Evolutionary conservation across 78 protist species (phyloP).

Genomic region (Dictyostelium firmibasis): DNA sequence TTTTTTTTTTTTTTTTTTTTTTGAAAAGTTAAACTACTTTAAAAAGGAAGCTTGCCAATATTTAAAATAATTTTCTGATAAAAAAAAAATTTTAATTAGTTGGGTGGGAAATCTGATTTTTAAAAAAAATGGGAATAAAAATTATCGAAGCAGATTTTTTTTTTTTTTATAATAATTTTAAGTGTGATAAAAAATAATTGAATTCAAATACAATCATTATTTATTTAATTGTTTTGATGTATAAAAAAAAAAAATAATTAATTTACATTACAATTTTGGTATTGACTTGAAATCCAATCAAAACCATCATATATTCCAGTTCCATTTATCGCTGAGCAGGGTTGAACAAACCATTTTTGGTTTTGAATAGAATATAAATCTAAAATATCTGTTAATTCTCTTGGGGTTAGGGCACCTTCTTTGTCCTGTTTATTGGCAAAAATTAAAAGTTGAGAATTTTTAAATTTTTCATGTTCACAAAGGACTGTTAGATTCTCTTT

Average conservation of each 20-base stretch:
- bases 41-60: too few relatives aligned
- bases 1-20: too few relatives aligned
- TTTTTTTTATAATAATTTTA: too few relatives aligned
- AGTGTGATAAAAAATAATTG: too few relatives aligned
- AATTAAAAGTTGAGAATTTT: conserved; percentile 67
- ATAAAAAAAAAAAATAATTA: background rate
- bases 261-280: background rate
- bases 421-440: conserved; percentile 71
- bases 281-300: conserved; percentile 82
- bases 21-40: too few relatives aligned
- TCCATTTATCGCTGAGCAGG: conserved; percentile 83
- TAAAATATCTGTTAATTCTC: conserved; percentile 90
- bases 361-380: conserved; percentile 82
- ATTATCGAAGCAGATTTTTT: too few relatives aligned
- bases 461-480: conserved; percentile 3
- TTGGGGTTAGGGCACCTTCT: conserved; percentile 91
- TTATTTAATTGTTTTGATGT: too few relatives aligned
- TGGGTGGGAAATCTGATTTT: too few relatives aligned
- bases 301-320: conserved; percentile 92
- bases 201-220: too few relatives aligned
- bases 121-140: too few relatives aligned
- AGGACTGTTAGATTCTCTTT: conserved; percentile 72
- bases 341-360: conserved; percentile 89
- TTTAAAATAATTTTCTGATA: too few relatives aligned
- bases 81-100: too few relatives aligned